Evolutionary conservation across 805 yeast species (phyloP), one percentile per base, ranked within the genome.

Genomic region (Tetrapisispora phaffii): DNA sequence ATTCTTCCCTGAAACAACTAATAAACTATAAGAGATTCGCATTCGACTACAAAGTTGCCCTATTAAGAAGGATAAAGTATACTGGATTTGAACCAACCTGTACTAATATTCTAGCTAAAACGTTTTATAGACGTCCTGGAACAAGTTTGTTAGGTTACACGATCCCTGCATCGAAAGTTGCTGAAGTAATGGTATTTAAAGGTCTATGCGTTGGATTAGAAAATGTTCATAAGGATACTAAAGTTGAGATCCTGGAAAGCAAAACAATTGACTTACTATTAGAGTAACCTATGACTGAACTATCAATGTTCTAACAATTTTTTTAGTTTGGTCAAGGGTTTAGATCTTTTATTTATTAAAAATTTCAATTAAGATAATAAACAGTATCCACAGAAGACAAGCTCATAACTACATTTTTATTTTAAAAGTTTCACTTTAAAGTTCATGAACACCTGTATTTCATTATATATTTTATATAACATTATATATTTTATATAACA

Each of bases 21-120:
- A 22, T 47, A 8, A 29, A 40, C 32, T 48, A 41, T 42, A 50
- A 49, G 39, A 47, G 45, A 34, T 47, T 42, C 36, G 44, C 50
- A 21, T 34, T 47, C 26, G 51, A 51, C 12, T 48, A 45, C 12
- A 47, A 50, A n/a, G 22, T 54, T 12, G 29, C 50, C 6, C 38
- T 55, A 4, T 35, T 55, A 17, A 49, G 58, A 45, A 61, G 59
- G 17, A 55, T 60, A 13, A 61, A 57, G n/a, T 36, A 52, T 7
- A 46, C 56, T 19, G 68, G 68, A 1, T 6, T 55, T 48, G 45
- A 43, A 38, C 48, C 57, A 13, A 53, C 45, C 44, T 42, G 48
- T 3, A 46, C 54, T n/a, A 59, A 57, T 41, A 7, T 49, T 1
- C 31, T 53, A 9, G 60, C 60, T 7, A 42, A 38, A 13, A 23